Evolutionary conservation across 2,329 filamentous ascomycete species (phyloP), one percentile per base, ranked within the genome.

Genomic region (Aspergillus ochraceus): DNA sequence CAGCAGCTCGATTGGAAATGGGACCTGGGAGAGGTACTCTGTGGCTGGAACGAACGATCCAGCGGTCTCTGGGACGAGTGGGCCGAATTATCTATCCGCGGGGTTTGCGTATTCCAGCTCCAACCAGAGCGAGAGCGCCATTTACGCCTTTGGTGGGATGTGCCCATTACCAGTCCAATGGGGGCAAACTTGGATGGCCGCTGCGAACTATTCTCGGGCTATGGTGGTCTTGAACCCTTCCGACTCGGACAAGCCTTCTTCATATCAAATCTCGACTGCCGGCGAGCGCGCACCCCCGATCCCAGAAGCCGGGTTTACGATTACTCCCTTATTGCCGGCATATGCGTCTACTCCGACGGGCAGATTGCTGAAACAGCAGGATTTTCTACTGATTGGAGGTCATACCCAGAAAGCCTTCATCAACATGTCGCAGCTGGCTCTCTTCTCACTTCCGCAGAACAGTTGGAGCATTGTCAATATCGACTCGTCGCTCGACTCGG

Each of bases 401-500:
- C 92, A 97, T 72, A 96, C 92, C 0, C 82, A 86, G 66, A 76
- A 81, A 17, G 93, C 92, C 0, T 97, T 97, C 71, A 88, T 97
- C 77, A 96, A 97, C 74, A 97, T 96, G 89, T 96, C 91, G 58
- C 91, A 92, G 49, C 86, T 94, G 1, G 94, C 92, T 0, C 80
- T 97, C 1, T 97, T 93, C 82, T 93, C 88, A 56, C 80, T 97
- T 6, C 94, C 94, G 0, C 90, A 96, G 69, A 88, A 92, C 70
- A 88, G 85, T 55, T 98, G 94, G 94, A 89, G 86, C 29, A 97
- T 94, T 72, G 80, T 96, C 26, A 81, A 83, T 1, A 86, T 93
- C n/a, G 78, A 83, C 14, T 75, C 79, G 4, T 78, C 81, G 2
- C 60, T 68, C 17, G 29, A 59, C 29, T 64, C 64, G 26, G 66